Base-by-base conservation (phyloP, 768 basidiomycete genomes). In the Boletus pseudo-olivaceus region DNA sequence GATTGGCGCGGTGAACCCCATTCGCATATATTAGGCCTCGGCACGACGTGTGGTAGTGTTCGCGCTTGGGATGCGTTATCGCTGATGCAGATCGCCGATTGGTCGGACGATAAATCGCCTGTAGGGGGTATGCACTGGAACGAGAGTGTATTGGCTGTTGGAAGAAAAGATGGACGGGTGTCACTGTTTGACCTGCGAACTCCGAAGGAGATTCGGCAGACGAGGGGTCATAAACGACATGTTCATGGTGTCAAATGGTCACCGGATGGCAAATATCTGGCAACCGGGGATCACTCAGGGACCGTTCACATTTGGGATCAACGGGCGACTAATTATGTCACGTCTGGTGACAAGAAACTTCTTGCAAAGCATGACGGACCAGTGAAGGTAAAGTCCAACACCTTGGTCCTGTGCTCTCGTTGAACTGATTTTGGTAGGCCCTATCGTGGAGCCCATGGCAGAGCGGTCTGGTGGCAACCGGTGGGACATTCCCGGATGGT, bases 361-460 rank as follows among this genome's bases (percentile, higher is more conserved):
- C 74, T 75, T 53, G 72, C 73, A 60, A 77, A 74, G 60, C 77
- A 78, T 49, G 63, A 63, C 0, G 77, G 75, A 15, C 71, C 77
- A 1, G 74, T 79, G 33, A 78, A 78, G 72, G 77, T 78, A 33
- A 43, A 58, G 48, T 34, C 20, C 7, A 14, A 38, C 12, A 20
- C 26, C 20, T 39, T 33, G 7, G 26, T 48, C 26, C 14, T 32
- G 32, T 23, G 20, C 17, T 30, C n/a, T 45, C 32, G 29, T 23
- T 52, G 38, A 50, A 35, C 41, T 37, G 39, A 48, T 44, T 7
- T 34, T 47, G 40, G 47, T 47, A 88, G 86, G 87, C 87, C 1
- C 71, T 88, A 44, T 81, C 85, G 0, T 88, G 87, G 87, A 84
- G 84, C 60, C 86, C 87, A 0, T 88, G 87, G 87, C 82, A 87